Evolutionary conservation across 78 protist genomes (phyloP).

Genomic region (Polysphondylium violaceum): DNA sequence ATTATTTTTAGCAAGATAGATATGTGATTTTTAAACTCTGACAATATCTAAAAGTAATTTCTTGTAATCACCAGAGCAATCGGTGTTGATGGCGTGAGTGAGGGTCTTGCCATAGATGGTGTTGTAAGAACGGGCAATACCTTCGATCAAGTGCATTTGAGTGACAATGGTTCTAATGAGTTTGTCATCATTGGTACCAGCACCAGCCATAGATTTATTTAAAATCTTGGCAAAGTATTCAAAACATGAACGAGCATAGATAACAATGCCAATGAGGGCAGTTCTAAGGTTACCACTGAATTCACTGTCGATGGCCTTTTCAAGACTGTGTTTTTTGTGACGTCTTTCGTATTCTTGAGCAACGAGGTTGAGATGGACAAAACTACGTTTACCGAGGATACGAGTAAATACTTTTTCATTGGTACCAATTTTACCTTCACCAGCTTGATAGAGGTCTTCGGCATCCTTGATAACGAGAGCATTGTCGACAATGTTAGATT

Average conservation of each 20-base stretch:
- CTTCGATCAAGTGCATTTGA: slow-evolving; percentile 25
- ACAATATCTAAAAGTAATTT: slow-evolving; percentile 45
- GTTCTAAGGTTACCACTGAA: slow-evolving; percentile 51
- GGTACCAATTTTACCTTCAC: slow-evolving; percentile 78
- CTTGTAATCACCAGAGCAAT: slow-evolving; percentile 51
- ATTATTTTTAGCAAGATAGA: no score
- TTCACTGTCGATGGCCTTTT: slow-evolving; percentile 54
- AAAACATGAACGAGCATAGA: slow-evolving; percentile 20
- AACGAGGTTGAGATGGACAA: slow-evolving; percentile 25
- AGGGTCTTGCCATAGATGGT: not conserved
- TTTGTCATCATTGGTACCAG: slow-evolving; percentile 72
- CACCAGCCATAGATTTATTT: slow-evolving; percentile 47
- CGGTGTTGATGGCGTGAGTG: not conserved
- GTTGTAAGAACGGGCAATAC: not conserved
- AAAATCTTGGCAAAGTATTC: slow-evolving; percentile 55
- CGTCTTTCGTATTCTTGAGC: slow-evolving; percentile 11
- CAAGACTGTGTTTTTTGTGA: slow-evolving; percentile 47
- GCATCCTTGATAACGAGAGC: slow-evolving; percentile 1
- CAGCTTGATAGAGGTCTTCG: slow-evolving; percentile 62
- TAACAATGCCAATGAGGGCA: slow-evolving; percentile 35
- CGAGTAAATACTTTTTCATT: slow-evolving; percentile 59
- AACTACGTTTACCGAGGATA: slow-evolving; percentile 28
- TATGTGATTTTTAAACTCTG: no score
- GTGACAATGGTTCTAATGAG: slow-evolving; percentile 24
- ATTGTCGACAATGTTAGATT: slow-evolving; percentile 23